Conservation (phyloP, 1,139 yeast genomes). For the Scheffersomyces cryptocercus region DNA sequence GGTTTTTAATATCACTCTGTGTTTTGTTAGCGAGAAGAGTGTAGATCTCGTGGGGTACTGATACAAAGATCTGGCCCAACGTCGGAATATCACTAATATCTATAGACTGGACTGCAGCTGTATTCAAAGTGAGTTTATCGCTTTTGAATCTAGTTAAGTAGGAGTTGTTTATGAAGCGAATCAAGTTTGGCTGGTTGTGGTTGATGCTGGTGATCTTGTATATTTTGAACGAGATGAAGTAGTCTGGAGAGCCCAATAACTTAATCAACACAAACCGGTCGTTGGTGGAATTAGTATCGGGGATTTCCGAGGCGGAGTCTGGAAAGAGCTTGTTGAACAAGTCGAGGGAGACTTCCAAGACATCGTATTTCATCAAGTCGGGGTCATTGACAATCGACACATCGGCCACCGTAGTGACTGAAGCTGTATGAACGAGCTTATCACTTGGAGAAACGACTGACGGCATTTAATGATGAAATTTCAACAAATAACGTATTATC, state of each 20-base stretch:
- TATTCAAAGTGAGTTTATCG: constrained; percentile 35
- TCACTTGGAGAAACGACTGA: constrained; percentile 9
- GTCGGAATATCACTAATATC: constrained; percentile 25
- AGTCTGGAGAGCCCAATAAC: constrained; percentile 48
- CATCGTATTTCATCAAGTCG: constrained; percentile 23
- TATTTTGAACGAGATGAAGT: constrained; percentile 35
- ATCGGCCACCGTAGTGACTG: constrained; percentile 27
- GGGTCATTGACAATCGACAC: constrained; percentile 36
- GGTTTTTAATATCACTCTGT: constrained; percentile 26
- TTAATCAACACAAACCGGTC: constrained; percentile 32
- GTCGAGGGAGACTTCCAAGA: constrained; percentile 36
- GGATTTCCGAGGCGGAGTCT: constrained; percentile 11
- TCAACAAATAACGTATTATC: no score
- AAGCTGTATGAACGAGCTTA: constrained; percentile 3
- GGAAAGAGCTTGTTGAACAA: constrained; percentile 37
- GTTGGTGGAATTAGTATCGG: constrained; percentile 7
- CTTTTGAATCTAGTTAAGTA: constrained; percentile 25
- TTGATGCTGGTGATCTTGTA: constrained; percentile 37
- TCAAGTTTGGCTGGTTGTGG: constrained; percentile 18
- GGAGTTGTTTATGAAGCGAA: constrained; percentile 41
- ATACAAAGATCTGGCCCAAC: constrained; percentile 36
- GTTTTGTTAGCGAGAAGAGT: constrained; percentile 32
- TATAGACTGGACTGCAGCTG: constrained; percentile 35
- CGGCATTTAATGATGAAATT: constrained; percentile 11
- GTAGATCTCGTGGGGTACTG: constrained; percentile 49